phyloP scores from a whole-genome alignment of 805 yeast species.

The Candida ficus region DNA sequence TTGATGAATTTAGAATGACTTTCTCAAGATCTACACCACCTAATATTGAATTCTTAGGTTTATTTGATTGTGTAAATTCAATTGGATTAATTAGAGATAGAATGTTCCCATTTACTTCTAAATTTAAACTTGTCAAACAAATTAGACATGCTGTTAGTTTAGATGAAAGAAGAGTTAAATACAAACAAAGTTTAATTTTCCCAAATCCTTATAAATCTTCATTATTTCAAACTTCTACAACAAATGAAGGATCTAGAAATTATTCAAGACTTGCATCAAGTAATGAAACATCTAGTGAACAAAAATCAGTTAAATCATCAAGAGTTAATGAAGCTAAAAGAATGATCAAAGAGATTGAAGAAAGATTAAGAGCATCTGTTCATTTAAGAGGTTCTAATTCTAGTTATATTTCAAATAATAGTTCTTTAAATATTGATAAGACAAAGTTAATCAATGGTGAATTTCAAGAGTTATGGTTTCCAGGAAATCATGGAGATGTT shows the following conservation, averaged over 20 bases:
- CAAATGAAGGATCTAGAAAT: not conserved
- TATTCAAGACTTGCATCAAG: not conserved
- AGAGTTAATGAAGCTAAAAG: conserved; percentile 12
- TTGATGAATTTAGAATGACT: conserved; percentile 48
- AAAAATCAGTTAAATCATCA: not conserved
- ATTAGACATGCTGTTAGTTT: conserved; percentile 64
- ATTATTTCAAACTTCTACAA: conserved; percentile 16
- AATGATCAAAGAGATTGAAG: conserved; percentile 15
- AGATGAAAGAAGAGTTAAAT: conserved; percentile 62
- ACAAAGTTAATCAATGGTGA: conserved; percentile 26
- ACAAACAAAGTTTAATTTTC: conserved; percentile 49
- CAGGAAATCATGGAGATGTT: conserved; percentile 65
- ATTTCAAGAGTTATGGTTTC: conserved; percentile 56
- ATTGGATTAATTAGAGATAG: conserved; percentile 56
- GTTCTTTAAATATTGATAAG: conserved; percentile 21
- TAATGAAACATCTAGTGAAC: not conserved
- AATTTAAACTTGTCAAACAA: conserved; percentile 46
- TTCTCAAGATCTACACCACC: conserved; percentile 43
- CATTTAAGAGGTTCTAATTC: not conserved
- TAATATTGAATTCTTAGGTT: conserved; percentile 52
- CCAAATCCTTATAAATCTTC: conserved; percentile 37
- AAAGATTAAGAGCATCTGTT: not conserved
- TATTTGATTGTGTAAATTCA: conserved; percentile 67
- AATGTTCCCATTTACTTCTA: conserved; percentile 52
- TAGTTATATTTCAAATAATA: conserved; percentile 3